These are phyloP conservation scores for Coccomyxa sp. DNA, from an alignment of 139 green algal genomes.

Conservation along the genomic window DNA sequence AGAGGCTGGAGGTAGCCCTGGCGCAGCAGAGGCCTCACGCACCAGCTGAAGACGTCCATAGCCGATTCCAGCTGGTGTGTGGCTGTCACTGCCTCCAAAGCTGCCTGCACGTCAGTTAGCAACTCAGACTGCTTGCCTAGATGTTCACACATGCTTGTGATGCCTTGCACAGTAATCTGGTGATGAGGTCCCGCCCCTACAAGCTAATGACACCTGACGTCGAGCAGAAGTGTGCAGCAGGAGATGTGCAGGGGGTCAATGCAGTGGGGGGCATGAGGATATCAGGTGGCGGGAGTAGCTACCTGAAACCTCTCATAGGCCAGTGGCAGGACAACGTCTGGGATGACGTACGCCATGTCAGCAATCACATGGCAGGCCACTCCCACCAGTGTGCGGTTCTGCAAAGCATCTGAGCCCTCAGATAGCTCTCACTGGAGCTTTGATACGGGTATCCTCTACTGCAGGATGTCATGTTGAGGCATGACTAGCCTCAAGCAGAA, in stretches of 20 bases:
- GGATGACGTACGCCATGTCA: slow-evolving; percentile 63
- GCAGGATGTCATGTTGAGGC: no score
- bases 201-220: neutral
- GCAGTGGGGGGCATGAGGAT: neutral
- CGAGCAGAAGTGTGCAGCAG: no score
- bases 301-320: slow-evolving; percentile 70
- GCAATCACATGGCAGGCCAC: slow-evolving; percentile 40
- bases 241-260: no score
- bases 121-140: neutral
- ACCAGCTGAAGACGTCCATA: slow-evolving; percentile 57
- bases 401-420: no score
- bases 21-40: slow-evolving; percentile 75
- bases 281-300: neutral
- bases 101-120: slow-evolving; percentile 7
- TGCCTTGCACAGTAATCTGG: neutral
- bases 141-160: neutral
- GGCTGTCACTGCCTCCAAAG: slow-evolving; percentile 65
- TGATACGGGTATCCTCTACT: no score
- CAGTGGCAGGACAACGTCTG: slow-evolving; percentile 67
- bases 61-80: slow-evolving; percentile 62
- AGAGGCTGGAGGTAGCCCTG: slow-evolving; percentile 33
- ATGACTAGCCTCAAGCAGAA: no score
- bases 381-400: slow-evolving; percentile 28
- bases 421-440: no score
- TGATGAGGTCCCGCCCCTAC: no score